A percentile compares a stretch with the other conserved stretches of the same genome.
Evolutionary conservation across 176 grass and related monocot genomes (phyloP).

Genomic region (Hordeum marinum): DNA sequence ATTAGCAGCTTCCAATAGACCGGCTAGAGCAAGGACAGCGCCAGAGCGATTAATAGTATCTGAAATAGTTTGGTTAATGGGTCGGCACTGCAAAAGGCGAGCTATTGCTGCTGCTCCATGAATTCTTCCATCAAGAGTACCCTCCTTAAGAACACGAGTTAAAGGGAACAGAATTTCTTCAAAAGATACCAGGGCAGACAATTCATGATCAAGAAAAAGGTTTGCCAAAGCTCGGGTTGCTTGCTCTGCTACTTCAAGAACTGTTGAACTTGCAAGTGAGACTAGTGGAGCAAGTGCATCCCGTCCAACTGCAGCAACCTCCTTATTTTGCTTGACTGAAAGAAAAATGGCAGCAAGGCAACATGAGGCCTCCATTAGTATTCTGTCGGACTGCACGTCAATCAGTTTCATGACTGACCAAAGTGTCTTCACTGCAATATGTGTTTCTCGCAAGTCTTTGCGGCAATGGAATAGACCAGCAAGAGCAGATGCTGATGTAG

Average conservation of each 20-base stretch:
- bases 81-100: constrained; percentile 65
- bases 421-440: constrained; percentile 82
- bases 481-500: constrained; percentile 92
- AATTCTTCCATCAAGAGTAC: constrained; percentile 86
- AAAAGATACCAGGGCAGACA: constrained; percentile 65
- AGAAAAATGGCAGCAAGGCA: constrained; percentile 98
- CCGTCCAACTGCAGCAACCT: constrained; percentile 71
- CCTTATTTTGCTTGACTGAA: constrained; percentile 93
- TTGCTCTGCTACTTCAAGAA: constrained; percentile 86
- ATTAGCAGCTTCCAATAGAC: constrained; percentile 74
- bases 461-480: constrained; percentile 86
- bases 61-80: constrained; percentile 60
- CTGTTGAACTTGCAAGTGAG: constrained; percentile 64
- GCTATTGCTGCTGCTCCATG: constrained; percentile 91
- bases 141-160: constrained; percentile 79
- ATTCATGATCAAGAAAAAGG: constrained; percentile 89
- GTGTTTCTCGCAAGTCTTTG: constrained; percentile 91
- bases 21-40: constrained; percentile 76
- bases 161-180: constrained; percentile 74
- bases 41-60: constrained; percentile 83
- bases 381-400: constrained; percentile 70
- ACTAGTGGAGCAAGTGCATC: constrained; percentile 71
- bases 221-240: constrained; percentile 90
- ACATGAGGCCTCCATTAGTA: constrained; percentile 61
- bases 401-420: constrained; percentile 86